Base-by-base conservation (phyloP, 768 basidiomycete species). In the Boletus subcaerulescens region DNA sequence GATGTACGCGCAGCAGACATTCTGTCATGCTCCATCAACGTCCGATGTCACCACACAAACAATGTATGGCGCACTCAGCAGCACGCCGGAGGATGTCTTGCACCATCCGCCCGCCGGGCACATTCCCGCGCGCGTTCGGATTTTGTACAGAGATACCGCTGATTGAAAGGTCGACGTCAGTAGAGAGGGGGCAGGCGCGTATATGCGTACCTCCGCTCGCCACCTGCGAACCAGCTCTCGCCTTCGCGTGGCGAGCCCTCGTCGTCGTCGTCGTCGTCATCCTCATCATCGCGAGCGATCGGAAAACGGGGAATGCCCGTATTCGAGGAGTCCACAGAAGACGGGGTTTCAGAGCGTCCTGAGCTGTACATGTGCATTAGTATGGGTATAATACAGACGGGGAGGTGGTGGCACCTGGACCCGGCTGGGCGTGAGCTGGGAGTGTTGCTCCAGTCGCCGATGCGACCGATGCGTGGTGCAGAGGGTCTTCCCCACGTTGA, bases 81-180 rank as follows among this genome's bases (percentile, higher is more conserved):
- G 96, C 95, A 58, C 91, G 82, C 48, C 85, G 80, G 47, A 98
- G 71, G 39, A 97, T 80, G 60, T 90, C 85, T 43, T 80, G 77
- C 24, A 87, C 89, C 64, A 85, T 74, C 57, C 78, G 66, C 7
- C 85, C 83, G 3, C 84, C 86, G 2, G 82, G 82, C 3, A 71
- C 70, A 24, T 56, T 69, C 45, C 69, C 66, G 15, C 66, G 75
- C 22, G 63, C 52, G 62, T 89, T 82, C 1, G 96, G 96, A 66
- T 93, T 93, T 72, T 96, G 82, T 2, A 98, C 80, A 3, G 87
- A 89, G 44, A 99, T 78, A 3, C 95, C 96, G 69, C 94, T 98
- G 65, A 45, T 33, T 13, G 8, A 35, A 15, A 31, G 42, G 10
- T 42, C 42, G 17, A 33, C n/a, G 42, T 45, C 35, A n/a, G 15